Conservation (phyloP, 495 filamentous ascomycete genomes). For the Xylaria intraflava region DNA sequence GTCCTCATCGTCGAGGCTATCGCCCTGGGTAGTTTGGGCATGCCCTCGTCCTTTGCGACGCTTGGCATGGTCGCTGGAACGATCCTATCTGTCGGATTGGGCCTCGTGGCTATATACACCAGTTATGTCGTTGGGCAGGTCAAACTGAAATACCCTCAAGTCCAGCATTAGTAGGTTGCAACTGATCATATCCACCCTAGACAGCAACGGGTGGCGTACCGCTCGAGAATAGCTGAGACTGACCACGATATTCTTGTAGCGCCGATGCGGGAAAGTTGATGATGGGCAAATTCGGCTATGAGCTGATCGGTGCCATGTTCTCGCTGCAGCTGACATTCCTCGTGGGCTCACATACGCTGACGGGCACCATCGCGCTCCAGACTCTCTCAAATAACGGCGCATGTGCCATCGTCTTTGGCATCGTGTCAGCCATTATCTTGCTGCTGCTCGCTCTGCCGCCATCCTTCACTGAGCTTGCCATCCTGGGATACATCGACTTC, state of each 20-base stretch:
- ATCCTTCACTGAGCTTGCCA: constrained; percentile 49
- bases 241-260: constrained; percentile 4
- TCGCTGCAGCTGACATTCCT: constrained; percentile 67
- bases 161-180: constrained; percentile 49
- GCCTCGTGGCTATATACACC: constrained; percentile 66
- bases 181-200: neutral
- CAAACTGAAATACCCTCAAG: constrained; percentile 63
- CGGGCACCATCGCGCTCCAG: constrained; percentile 66
- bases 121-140: constrained; percentile 74
- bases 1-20: constrained; percentile 71
- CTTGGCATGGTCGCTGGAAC: constrained; percentile 54
- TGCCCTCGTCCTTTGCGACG: constrained; percentile 57
- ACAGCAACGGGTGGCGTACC: neutral
- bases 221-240: neutral
- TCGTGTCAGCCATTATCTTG: constrained; percentile 58
- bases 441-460: constrained; percentile 57
- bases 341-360: constrained; percentile 68
- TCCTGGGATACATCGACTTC: constrained; percentile 55
- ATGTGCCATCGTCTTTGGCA: constrained; percentile 62
- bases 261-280: constrained; percentile 65
- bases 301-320: constrained; percentile 57
- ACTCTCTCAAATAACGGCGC: constrained; percentile 55
- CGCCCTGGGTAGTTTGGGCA: constrained; percentile 60
- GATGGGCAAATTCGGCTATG: constrained; percentile 55
- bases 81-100: constrained; percentile 54